phyloP scores from a whole-genome alignment of 495 filamentous ascomycete species.

The Amphirosellinia nigrospora region DNA sequence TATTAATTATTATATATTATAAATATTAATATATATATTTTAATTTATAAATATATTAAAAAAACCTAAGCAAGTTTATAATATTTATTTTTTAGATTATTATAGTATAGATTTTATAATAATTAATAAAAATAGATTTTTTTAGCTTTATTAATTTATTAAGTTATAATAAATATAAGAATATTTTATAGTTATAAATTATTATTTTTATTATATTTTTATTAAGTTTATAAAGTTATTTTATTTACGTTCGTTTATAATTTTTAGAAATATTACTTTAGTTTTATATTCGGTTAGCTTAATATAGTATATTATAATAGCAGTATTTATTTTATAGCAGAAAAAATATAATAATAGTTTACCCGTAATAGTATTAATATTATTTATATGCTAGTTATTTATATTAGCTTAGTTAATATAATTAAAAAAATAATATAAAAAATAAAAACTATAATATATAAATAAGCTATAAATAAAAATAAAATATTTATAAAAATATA shows the following conservation, averaged over 20 bases:
- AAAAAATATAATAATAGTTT: neutral
- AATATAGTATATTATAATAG: neutral
- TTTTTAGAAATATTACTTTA: neutral
- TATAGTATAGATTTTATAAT: neutral
- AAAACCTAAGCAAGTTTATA: neutral
- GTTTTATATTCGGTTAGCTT: neutral
- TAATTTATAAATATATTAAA: neutral
- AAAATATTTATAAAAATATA: neutral
- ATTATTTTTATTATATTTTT: slow-evolving; percentile 3
- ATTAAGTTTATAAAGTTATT: neutral
- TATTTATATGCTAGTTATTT: neutral
- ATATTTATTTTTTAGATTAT: neutral
- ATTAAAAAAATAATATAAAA: neutral
- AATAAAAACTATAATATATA: neutral
- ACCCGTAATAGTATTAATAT: neutral
- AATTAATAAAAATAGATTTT: slow-evolving; percentile 1
- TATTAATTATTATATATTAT: neutral
- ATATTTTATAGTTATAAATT: slow-evolving; percentile 3
- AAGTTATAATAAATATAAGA: neutral
- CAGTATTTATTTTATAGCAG: neutral
- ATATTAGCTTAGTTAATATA: neutral
- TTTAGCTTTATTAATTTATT: neutral
- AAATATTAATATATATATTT: slow-evolving; percentile 1
- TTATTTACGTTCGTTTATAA: neutral
- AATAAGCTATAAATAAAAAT: neutral